Evolutionary conservation across 768 basidiomycete genomes (phyloP), one percentile per base, ranked within the genome.

Genomic region (Hygrocybe coccinea): DNA sequence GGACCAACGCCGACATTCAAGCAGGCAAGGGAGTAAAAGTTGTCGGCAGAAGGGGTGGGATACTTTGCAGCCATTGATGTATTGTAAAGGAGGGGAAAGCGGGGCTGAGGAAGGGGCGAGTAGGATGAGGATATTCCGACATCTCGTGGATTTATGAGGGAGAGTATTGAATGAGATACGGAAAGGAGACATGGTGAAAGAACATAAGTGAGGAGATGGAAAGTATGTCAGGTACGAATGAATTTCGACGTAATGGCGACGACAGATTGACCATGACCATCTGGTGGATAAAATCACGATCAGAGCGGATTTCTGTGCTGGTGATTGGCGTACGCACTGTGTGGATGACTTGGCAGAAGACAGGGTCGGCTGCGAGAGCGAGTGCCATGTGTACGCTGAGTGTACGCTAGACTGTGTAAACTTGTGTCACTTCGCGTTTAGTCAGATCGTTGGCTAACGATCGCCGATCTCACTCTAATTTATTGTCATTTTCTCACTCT

Each of bases 1-100:
- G 86, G 84, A 25, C 88, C 88, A 36, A 87, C 85, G 11, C 89
- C 89, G n/a, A 90, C 85, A 59, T 82, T 83, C 50, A 76, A 73
- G 59, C 83, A 88, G 14, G 86, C 80, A 41, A 90, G 67, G 6
- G 83, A 78, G 41, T 86, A 67, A 59, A 83, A 75, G 54, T 78
- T 77, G 41, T 71, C 83, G 21, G 65, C 61, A 39, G 71, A 61
- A 19, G 70, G 70, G 56, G 71, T 61, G 52, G 69, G 67, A 34
- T 74, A 67, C 71, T 75, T 75, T 22, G 58, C 17, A 17, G 59
- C 38, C 56, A 58, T 58, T 62, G 65, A 52, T 57, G 54, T 60
- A 64, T n/a, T n/a, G n/a, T n/a, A n/a, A n/a, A n/a, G n/a, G n/a
- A n/a, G n/a, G n/a, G n/a, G n/a, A n/a, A n/a, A n/a, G n/a, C n/a